These are phyloP conservation scores for Cupressus sempervirens DNA, from an alignment of 75 land plant genomes.

Conservation along the genomic window DNA sequence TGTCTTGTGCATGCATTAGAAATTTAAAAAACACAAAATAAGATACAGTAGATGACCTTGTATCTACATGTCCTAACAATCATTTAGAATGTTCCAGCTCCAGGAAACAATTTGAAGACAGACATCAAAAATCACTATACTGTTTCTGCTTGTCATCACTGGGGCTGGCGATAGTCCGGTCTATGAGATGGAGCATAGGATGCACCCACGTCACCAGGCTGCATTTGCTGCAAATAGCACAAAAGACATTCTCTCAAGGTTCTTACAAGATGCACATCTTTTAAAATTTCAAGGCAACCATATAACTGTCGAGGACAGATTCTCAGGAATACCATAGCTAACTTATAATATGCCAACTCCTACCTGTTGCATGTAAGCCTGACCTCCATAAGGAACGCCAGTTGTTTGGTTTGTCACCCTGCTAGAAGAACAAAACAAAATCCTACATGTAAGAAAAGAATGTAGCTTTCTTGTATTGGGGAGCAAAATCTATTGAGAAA, in stretches of 20 bases:
- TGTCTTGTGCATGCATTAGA: background rate
- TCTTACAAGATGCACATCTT: background rate
- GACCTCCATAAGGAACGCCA: constrained; percentile 5
- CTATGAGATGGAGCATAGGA: constrained; percentile 2
- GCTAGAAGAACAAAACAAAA: constrained; percentile 7
- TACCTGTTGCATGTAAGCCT: constrained; percentile 10
- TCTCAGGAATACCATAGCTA: background rate
- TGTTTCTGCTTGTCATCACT: background rate
- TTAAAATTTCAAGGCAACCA: background rate
- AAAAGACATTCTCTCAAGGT: background rate
- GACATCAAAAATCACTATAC: background rate
- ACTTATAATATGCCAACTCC: background rate
- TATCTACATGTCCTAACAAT: background rate
- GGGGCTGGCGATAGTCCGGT: background rate
- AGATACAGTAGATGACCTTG: background rate
- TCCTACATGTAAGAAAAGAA: constrained; percentile 1
- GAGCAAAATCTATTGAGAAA: constrained; percentile 6
- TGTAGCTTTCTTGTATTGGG: background rate
- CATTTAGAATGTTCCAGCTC: background rate
- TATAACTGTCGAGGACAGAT: background rate
- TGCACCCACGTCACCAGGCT: constrained; percentile 8
- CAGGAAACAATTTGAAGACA: background rate
- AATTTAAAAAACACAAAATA: background rate
- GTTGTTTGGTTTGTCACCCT: constrained; percentile 11
- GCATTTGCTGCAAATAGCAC: constrained; percentile 3